Base-by-base conservation (phyloP, 2,329 filamentous ascomycete genomes). In the Monosporascus sp. region DNA sequence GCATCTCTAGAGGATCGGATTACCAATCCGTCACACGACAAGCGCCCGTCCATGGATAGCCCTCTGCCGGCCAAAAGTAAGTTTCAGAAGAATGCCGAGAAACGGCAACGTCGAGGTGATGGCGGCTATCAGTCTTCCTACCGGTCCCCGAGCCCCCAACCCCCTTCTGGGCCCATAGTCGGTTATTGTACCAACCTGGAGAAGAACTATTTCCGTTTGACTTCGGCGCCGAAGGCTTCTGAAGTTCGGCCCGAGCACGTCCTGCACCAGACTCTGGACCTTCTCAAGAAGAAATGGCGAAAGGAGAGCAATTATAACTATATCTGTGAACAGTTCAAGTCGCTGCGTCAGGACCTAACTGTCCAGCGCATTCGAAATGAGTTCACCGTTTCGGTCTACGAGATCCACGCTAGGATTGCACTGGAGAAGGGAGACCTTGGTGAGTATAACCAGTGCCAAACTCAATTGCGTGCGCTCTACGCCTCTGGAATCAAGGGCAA, bases 371-470 rank as follows among this genome's bases (percentile, higher is more conserved):
- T 99, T 75, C 92, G 90, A 74, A 96, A 91, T 72, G 89, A 95
- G 50, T 97, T 99, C 69, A 97, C 94, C 25, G 92, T 97, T 59
- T 88, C 83, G 57, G 94, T 97, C 47, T 99, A 99, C 73, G 94
- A 99, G 75, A 95, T 93, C 57, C 94, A 99, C 74, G 94, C 93
- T 59, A 87, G 94, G 56, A 97, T 99, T 74, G 94, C 94, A 62
- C 80, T 99, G 73, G 93, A 99, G 74, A 97, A 95, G 82, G 91
- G 89, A 75, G 94, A 99, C 79, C 84, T 97, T 78, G 93, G 94
- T 99, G 94, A 99, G 94, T 99, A 99, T 94, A 99, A 99, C 79
- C 94, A 99, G 82, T 99, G 94, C 74, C 94, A 99, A 79, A 97
- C 94, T 66, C 94, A 99, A 77, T 80, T 99, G 69, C 90, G 90